Evolutionary conservation across 345 rosid genomes (phyloP).

Genomic region (Streptanthus diversifolius): DNA sequence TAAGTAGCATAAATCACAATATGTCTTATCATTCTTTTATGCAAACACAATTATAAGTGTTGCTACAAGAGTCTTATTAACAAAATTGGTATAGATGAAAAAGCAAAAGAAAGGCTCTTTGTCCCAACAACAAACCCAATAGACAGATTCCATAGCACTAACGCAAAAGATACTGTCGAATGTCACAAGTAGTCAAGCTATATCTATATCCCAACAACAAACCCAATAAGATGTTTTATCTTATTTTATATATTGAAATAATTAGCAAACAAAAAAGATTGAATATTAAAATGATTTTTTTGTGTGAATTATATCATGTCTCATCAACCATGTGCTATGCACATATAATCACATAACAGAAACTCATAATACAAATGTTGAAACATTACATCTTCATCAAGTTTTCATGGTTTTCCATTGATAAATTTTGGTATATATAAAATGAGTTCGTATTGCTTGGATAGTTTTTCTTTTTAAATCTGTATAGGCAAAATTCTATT

Average conservation of each 20-base stretch:
- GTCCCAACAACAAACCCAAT: constrained; percentile 32
- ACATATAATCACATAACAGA: constrained; percentile 2
- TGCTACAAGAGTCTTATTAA: background rate
- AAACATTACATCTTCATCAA: background rate
- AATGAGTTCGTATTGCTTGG: background rate
- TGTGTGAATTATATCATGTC: background rate
- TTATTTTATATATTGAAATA: background rate
- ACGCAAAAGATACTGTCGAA: constrained; percentile 17
- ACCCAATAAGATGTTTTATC: constrained; percentile 1
- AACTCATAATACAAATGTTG: background rate
- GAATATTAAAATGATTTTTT: background rate
- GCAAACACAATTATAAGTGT: background rate
- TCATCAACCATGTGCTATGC: constrained; percentile 13
- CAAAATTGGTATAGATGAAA: background rate
- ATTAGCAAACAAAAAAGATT: background rate
- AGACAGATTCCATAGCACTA: constrained; percentile 31
- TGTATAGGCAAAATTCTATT: background rate
- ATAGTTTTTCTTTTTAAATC: background rate
- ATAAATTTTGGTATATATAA: background rate
- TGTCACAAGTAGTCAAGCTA: constrained; percentile 10
- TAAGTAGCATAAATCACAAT: background rate
- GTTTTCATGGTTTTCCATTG: background rate
- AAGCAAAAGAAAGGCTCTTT: constrained; percentile 2
- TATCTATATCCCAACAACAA: constrained; percentile 14
- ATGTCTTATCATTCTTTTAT: background rate